These are phyloP conservation scores for Globisporangium cystogenes DNA, from an alignment of 352 stramenopile species.

Conservation along the genomic window DNA sequence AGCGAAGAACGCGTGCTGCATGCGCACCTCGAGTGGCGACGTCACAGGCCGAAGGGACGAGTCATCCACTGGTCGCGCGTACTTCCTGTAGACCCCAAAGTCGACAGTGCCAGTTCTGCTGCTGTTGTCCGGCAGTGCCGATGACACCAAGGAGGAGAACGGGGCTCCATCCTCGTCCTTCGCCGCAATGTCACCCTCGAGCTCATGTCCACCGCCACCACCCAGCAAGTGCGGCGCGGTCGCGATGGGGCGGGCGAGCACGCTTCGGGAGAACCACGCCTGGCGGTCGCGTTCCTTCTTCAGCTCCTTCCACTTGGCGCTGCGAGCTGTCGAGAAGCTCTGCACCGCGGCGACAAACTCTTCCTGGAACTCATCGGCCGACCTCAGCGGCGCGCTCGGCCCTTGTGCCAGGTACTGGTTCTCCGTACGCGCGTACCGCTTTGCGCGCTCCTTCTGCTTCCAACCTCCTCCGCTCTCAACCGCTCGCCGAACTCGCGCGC, in stretches of 20 bases:
- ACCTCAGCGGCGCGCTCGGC: slow-evolving; percentile 21
- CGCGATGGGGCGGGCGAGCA: slow-evolving; percentile 29
- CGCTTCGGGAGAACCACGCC: slow-evolving; percentile 25
- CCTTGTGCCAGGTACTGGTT: slow-evolving; percentile 34
- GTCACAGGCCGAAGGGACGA: slow-evolving; percentile 21
- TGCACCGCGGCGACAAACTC: slow-evolving; percentile 58
- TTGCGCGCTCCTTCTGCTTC: slow-evolving; percentile 26
- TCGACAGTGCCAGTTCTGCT: slow-evolving; percentile 11
- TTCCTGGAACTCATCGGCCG: slow-evolving; percentile 46
- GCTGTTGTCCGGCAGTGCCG: neutral
- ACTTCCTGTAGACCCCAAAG: slow-evolving; percentile 34
- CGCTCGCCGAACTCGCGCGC: slow-evolving; percentile 46
- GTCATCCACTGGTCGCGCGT: slow-evolving; percentile 16
- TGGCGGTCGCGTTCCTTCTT: slow-evolving; percentile 41
- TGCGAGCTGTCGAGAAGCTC: slow-evolving; percentile 30
- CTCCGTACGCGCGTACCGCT: slow-evolving; percentile 27
- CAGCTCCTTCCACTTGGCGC: slow-evolving; percentile 47
- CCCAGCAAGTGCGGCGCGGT: slow-evolving; percentile 16
- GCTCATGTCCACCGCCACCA: neutral
- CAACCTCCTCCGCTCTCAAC: slow-evolving; percentile 26
- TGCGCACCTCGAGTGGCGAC: slow-evolving; percentile 26
- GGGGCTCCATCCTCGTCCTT: neutral
- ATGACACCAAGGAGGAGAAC: too few species aligned
- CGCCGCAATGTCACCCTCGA: neutral
- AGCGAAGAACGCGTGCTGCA: slow-evolving; percentile 26